Conservation (phyloP, 202 grass and related monocot genomes). For the Panicum virgatum region DNA sequence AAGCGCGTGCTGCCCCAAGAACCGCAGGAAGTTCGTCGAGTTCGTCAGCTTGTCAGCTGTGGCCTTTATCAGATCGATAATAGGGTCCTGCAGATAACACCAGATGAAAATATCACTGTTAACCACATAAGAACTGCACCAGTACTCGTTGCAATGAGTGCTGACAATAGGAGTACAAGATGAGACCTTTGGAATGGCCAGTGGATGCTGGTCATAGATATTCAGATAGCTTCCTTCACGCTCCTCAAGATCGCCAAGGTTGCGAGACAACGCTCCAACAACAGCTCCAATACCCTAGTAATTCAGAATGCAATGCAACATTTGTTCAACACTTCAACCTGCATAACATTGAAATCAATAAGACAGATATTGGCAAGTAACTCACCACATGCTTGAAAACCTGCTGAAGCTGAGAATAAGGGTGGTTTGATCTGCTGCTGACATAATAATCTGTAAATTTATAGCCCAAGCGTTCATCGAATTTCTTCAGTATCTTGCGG, state of each 20-base stretch:
- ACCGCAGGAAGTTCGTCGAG: conserved; percentile 65
- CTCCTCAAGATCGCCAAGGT: conserved; percentile 56
- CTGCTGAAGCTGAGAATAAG: conserved; percentile 65
- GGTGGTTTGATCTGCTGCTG: conserved; percentile 59
- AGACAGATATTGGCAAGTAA: background rate
- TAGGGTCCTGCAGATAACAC: conserved; percentile 48
- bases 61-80: conserved; percentile 61
- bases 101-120: background rate
- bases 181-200: conserved; percentile 42
- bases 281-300: conserved; percentile 62
- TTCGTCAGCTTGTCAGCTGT: conserved; percentile 61
- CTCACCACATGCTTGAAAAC: conserved; percentile 74
- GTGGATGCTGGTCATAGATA: conserved; percentile 60
- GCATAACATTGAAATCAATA: background rate
- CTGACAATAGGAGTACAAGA: background rate
- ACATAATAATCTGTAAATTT: conserved; percentile 64
- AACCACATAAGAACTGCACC: background rate
- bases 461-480: conserved; percentile 55
- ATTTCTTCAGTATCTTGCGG: conserved; percentile 72
- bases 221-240: conserved; percentile 62
- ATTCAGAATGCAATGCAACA: background rate
- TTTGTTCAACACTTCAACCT: background rate
- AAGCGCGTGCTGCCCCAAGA: conserved; percentile 61
- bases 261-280: conserved; percentile 62
- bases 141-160: background rate